Evolutionary conservation across 2,329 filamentous ascomycete species (phyloP), one percentile per base, ranked within the genome.

Genomic region (Xylaria sp.): DNA sequence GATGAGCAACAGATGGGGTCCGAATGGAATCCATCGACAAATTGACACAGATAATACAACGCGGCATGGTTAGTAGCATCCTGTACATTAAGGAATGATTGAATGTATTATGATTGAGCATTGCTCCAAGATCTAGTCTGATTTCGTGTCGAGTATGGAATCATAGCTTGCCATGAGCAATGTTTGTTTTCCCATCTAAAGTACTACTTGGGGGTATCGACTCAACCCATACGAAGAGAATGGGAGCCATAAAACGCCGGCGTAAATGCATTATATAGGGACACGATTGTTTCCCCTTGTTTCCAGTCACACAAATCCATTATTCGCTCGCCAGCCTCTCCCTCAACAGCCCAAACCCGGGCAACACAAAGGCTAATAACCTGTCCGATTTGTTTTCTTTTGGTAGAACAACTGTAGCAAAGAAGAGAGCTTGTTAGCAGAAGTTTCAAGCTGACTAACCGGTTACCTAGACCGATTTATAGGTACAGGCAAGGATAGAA

Each of bases 381-480:
- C 83, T 67, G 82, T 81, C 77, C 87, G 85, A 84, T 89, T 89
- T 73, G 87, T 89, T 81, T 89, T 89, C 79, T 89, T 89, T 82
- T 89, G 87, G 77, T 89, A 89, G 74, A 89, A 89, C 66, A 89
- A 76, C 86, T 88, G 71, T 58, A 29, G 33, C 27, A 31, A 57
- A 58, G 38, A 54, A 64, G 57, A 45, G 54, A 67, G 38, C 4
- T 38, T 55, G 70, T 81, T 66, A 79, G 79, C 65, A 57, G 7
- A 15, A 27, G 6, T 45, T 53, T 42, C 2, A 58, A 58, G 45
- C 11, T 17, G 33, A 38, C 0, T 10, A n/a, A 20, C 25, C n/a
- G 38, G 9, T 2, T 11, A 6, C 20, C 36, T 20, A 29, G 15
- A 9, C 33, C n/a, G n/a, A 73, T 44, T 10, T 63, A 53, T 29